Evolutionary conservation across 1,284 basidiomycete genomes (phyloP), one percentile per base, ranked within the genome.

Genomic region (Rhodotorula sp.): DNA sequence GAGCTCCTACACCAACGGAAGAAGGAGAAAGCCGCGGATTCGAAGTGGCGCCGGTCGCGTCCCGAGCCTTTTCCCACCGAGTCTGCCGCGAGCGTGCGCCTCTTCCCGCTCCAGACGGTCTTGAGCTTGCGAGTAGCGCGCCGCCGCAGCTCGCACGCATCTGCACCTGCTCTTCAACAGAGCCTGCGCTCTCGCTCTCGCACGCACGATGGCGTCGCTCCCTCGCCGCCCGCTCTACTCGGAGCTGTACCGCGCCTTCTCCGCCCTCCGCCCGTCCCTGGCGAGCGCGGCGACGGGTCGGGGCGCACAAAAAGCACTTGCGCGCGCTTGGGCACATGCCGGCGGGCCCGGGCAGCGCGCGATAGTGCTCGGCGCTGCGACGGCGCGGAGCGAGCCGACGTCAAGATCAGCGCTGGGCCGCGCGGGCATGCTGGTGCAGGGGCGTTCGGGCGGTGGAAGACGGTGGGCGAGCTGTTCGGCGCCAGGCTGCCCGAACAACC

Each of bases 181-280:
- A n/a, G 27, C 37, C 32, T 25, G 25, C 36, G 29, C n/a, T 15
- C 36, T 3, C 39, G 7, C 9, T 19, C 54, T 10, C 39, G 25
- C 41, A 25, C 12, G 51, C 22, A 13, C n/a, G 17, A 56, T 56
- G 54, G 25, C 54, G 41, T 54, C 63, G 22, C 55, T 25, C 27
- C 12, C 22, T 2, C 56, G 19, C 69, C 69, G 15, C 61, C 70
- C 70, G 13, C 62, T 67, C 15, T 73, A 67, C 37, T 37, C 58
- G 19, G 68, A 70, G 39, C 61, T 73, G 50, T 50, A 48, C 51
- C 72, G 72, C 22, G 70, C 64, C 67, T 73, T 73, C 59, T 51
- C 62, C n/a, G 64, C 64, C 12, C 67, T 69, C 2, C 54, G 46
- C 1, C 65, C 59, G 19, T 25, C 61, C 29, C 32, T 56, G 15